phyloP scores from a whole-genome alignment of 2,329 filamentous ascomycete species.

The Metarhizium brunneum region DNA sequence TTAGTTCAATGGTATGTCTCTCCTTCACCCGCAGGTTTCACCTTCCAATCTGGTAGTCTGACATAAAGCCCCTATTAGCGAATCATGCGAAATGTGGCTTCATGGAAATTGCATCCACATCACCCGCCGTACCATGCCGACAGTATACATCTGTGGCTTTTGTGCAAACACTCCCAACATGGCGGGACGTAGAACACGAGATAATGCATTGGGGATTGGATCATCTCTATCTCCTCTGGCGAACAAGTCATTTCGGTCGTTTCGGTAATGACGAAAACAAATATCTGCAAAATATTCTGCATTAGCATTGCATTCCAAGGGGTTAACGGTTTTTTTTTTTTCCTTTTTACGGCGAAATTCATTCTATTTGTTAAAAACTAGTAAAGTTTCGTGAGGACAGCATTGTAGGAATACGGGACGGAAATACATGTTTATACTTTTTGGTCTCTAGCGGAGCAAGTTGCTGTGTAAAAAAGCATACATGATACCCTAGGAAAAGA shows the following conservation, averaged over 20 bases:
- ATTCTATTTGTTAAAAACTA: background rate
- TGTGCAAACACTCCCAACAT: slow-evolving; percentile 51
- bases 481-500: background rate
- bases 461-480: background rate
- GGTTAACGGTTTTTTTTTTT: background rate
- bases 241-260: slow-evolving; percentile 33
- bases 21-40: background rate
- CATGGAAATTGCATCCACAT: slow-evolving; percentile 56
- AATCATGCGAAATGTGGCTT: slow-evolving; percentile 57
- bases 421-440: background rate
- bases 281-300: background rate
- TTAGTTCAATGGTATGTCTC: slow-evolving; percentile 53
- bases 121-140: slow-evolving; percentile 44
- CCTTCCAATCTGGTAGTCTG: background rate
- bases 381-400: background rate
- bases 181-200: slow-evolving; percentile 35
- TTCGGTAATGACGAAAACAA: slow-evolving; percentile 21
- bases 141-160: slow-evolving; percentile 55
- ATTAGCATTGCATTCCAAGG: background rate
- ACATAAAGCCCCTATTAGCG: slow-evolving; percentile 26
- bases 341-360: background rate
- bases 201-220: slow-evolving; percentile 26
- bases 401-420: background rate
- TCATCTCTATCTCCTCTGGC: slow-evolving; percentile 28
- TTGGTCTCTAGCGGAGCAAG: background rate